These are phyloP conservation scores for Aegilops umbellulata DNA, from an alignment of 176 grass and related monocot genomes.

Conservation along the genomic window DNA sequence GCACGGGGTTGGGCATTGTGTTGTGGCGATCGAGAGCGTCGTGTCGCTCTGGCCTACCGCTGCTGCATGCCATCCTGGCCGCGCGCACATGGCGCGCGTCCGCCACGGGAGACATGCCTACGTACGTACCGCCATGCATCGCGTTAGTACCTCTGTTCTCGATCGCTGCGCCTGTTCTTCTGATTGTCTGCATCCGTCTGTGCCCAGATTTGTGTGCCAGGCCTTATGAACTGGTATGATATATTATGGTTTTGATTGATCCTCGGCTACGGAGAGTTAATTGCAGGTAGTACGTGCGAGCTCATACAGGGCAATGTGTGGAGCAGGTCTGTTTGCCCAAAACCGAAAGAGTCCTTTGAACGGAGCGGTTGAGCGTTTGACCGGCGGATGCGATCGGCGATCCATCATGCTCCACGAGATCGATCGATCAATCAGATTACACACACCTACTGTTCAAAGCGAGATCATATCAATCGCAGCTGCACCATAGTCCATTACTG, in stretches of 20 bases:
- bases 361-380: background rate
- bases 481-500: background rate
- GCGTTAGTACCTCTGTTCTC: background rate
- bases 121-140: background rate
- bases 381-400: background rate
- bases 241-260: background rate
- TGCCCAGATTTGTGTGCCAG: background rate
- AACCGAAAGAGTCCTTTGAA: too few relatives aligned
- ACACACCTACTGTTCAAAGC: background rate
- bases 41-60: background rate
- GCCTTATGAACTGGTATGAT: background rate
- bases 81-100: conserved; percentile 16
- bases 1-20: background rate
- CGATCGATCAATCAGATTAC: background rate
- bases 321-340: too few relatives aligned
- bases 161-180: background rate
- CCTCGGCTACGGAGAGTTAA: too few relatives aligned
- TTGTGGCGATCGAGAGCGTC: background rate
- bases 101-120: background rate
- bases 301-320: too few relatives aligned
- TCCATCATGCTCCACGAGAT: background rate
- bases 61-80: background rate
- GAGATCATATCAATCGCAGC: background rate
- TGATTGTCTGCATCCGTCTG: background rate
- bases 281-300: too few relatives aligned